Percentiles rank a stretch among this genome's conserved stretches.
phyloP scores from a whole-genome alignment of 2,329 filamentous ascomycete species.

The Elsinoe fawcettii region DNA sequence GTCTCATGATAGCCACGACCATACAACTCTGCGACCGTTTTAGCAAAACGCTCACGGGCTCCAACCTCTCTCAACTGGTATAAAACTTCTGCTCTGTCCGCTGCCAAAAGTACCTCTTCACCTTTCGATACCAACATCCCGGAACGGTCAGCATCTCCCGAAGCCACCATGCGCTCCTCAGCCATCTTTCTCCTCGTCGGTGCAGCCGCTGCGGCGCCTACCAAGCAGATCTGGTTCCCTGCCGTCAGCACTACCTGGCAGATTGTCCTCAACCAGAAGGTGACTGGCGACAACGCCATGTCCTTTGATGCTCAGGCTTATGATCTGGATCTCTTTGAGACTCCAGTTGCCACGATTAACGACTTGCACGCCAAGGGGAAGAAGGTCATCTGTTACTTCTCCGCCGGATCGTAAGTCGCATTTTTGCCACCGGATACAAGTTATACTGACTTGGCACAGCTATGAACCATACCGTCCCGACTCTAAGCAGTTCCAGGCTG shows the following conservation, averaged over 20 bases:
- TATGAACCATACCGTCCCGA: conserved; percentile 59
- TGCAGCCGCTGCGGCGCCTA: neutral
- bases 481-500: conserved; percentile 43
- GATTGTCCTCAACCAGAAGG: conserved; percentile 2
- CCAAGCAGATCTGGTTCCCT: conserved; percentile 1
- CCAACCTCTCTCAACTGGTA: neutral
- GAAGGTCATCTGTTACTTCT: conserved; percentile 69
- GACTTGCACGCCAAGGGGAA: conserved; percentile 45
- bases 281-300: neutral
- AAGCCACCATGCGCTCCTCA: neutral
- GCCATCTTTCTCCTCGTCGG: neutral
- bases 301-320: conserved; percentile 47
- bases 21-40: conserved; percentile 2
- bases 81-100: neutral
- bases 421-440: neutral
- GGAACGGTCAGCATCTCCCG: neutral
- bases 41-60: neutral
- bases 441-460: neutral
- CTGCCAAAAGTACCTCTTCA: neutral
- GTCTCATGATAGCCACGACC: neutral
- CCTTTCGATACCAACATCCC: neutral
- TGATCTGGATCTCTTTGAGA: conserved; percentile 55
- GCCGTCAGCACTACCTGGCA: conserved; percentile 11
- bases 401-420: conserved; percentile 47
- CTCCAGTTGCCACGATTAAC: conserved; percentile 39